Conservation (phyloP, 306 rosid species). For the Sicyos baderoa region DNA sequence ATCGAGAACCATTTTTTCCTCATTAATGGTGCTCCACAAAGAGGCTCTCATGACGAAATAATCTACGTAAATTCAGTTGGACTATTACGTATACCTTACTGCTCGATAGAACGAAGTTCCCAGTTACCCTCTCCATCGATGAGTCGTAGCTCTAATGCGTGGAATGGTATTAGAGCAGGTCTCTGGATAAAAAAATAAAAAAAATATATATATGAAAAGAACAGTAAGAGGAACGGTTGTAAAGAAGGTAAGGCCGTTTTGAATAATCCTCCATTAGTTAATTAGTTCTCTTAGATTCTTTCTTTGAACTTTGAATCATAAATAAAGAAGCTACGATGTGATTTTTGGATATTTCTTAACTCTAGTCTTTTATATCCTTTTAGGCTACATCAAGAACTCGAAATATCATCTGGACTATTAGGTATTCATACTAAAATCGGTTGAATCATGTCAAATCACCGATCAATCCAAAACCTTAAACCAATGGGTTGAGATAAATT, state of each 20-base stretch:
- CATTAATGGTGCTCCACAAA: not conserved
- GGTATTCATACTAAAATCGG: not conserved
- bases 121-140: conserved; percentile 98
- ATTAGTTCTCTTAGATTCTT: too few species aligned
- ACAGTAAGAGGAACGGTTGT: not conserved
- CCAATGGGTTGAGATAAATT: too few species aligned
- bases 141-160: conserved; percentile 70
- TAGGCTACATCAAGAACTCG: not conserved
- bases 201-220: conserved; percentile 10
- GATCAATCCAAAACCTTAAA: too few species aligned
- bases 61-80: not conserved
- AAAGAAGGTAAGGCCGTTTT: too few species aligned
- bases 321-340: too few species aligned
- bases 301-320: too few species aligned
- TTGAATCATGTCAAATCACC: too few species aligned
- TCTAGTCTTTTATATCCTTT: too few species aligned
- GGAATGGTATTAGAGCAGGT: conserved; percentile 92
- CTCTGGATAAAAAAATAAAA: too few species aligned
- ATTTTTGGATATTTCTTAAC: too few species aligned
- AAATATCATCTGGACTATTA: not conserved
- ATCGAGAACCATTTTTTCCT: not conserved
- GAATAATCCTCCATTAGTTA: too few species aligned
- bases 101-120: conserved; percentile 77
- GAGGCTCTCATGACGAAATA: conserved; percentile 4
- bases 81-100: conserved; percentile 13